A percentile compares a stretch with the other conserved stretches of the same genome.
Evolutionary conservation across 345 rosid species (phyloP).

Genomic region (Noccaea bulbosa): DNA sequence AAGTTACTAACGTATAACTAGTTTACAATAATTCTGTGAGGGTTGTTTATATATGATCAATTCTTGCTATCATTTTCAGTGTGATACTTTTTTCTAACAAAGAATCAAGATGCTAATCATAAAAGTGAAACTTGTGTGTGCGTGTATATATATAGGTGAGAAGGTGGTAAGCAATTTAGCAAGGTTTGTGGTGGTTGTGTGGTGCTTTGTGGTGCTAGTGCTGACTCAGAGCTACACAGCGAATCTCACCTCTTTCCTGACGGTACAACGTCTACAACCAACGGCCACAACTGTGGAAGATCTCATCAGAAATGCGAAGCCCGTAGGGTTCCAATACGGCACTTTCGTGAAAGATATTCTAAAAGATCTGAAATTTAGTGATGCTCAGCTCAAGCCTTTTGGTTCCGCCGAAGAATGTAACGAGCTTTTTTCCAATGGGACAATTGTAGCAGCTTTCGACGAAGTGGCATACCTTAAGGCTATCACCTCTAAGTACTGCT

Average conservation of each 20-base stretch:
- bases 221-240: slow-evolving; percentile 51
- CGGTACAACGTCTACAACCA: slow-evolving; percentile 37
- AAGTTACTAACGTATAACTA: slow-evolving; percentile 12
- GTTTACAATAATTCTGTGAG: too few species aligned
- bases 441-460: slow-evolving; percentile 41
- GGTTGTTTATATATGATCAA: too few species aligned
- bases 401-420: slow-evolving; percentile 11
- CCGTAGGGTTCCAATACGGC: slow-evolving; percentile 23
- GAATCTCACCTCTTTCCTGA: slow-evolving; percentile 47
- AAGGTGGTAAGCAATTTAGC: slow-evolving; percentile 45
- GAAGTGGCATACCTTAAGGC: slow-evolving; percentile 43
- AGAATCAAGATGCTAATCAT: background rate
- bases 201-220: slow-evolving; percentile 45
- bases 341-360: background rate
- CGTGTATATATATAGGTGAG: slow-evolving; percentile 35
- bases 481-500: slow-evolving; percentile 17
- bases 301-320: slow-evolving; percentile 9
- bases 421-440: slow-evolving; percentile 34
- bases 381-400: background rate
- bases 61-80: too few species aligned
- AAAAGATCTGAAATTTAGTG: background rate
- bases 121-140: slow-evolving; percentile 7
- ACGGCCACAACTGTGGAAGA: slow-evolving; percentile 8
- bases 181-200: slow-evolving; percentile 45
- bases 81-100: too few species aligned